These are phyloP conservation scores for Umbellularia californica DNA, from an alignment of 164 flowering plant species.

Conservation along the genomic window DNA sequence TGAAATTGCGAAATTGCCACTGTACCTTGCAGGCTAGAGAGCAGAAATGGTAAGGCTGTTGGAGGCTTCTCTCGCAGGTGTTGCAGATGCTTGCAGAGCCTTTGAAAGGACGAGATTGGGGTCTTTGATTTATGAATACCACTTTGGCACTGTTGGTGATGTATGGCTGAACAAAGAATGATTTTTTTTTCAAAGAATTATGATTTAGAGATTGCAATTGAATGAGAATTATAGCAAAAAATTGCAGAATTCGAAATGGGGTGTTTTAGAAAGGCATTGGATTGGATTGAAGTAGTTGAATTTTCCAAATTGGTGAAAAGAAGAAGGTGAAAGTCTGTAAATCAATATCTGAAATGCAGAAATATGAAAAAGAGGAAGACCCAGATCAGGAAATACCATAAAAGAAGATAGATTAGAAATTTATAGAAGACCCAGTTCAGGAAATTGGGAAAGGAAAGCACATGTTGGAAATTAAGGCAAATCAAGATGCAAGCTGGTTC, in stretches of 20 bases:
- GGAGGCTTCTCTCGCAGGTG: constrained; percentile 26
- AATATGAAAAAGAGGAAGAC: neutral
- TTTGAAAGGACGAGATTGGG: constrained; percentile 25
- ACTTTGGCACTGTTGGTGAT: constrained; percentile 33
- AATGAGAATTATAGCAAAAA: neutral
- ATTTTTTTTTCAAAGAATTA: no score
- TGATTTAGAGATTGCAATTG: no score
- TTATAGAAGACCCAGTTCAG: neutral
- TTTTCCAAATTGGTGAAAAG: neutral
- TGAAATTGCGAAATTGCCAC: neutral
- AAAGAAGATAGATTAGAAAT: neutral
- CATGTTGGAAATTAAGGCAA: neutral
- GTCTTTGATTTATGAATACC: constrained; percentile 29
- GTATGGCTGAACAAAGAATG: constrained; percentile 19
- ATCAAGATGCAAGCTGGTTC: no score
- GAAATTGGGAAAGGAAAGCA: neutral
- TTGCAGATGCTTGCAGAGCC: constrained; percentile 22
- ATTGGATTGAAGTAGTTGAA: neutral
- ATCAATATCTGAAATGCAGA: neutral
- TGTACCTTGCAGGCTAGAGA: constrained; percentile 36
- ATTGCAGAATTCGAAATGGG: neutral
- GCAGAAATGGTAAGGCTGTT: constrained; percentile 28
- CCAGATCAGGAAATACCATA: neutral
- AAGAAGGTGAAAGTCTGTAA: neutral
- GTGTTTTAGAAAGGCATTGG: neutral